Evolutionary conservation across 495 filamentous ascomycete species (phyloP).

Genomic region (Friedmanniomyces endolithicus): DNA sequence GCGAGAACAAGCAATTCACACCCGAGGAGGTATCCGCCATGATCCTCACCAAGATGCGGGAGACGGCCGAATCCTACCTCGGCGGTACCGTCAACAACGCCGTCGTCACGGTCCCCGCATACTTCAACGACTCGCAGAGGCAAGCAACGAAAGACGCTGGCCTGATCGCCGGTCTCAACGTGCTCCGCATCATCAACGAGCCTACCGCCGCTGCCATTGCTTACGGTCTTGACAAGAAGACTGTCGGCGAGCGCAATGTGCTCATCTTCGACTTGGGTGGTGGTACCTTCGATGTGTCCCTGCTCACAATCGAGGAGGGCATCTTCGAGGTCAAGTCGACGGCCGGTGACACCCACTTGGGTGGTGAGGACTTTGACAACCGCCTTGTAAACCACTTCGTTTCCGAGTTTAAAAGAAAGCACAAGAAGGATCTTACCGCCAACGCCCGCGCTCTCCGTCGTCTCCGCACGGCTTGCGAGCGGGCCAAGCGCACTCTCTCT

Average conservation of each 20-base stretch:
- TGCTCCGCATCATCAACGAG: constrained; percentile 99
- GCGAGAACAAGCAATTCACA: constrained; percentile 36
- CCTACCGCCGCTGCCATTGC: constrained; percentile 94
- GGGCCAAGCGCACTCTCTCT: constrained; percentile 96
- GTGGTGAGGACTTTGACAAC: constrained; percentile 99
- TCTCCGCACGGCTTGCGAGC: constrained; percentile 96
- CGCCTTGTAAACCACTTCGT: constrained; percentile 94
- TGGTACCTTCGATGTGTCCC: constrained; percentile 99
- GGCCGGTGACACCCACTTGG: constrained; percentile 96
- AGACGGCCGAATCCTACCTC: constrained; percentile 92
- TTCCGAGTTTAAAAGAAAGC: constrained; percentile 82
- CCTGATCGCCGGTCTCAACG: constrained; percentile 92
- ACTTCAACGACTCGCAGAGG: constrained; percentile 99
- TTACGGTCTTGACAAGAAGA: constrained; percentile 97
- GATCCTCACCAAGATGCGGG: constrained; percentile 68
- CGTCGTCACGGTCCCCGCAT: constrained; percentile 94
- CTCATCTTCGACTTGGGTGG: constrained; percentile 99
- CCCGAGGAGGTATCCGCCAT: constrained; percentile 38
- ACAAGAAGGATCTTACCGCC: constrained; percentile 71
- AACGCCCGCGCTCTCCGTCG: constrained; percentile 95
- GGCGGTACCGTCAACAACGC: constrained; percentile 96
- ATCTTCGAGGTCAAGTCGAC: constrained; percentile 99
- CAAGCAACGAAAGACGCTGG: constrained; percentile 98
- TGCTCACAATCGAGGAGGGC: constrained; percentile 96
- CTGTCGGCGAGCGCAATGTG: constrained; percentile 91